These are phyloP conservation scores for Globisporangium barbulae DNA, from an alignment of 352 stramenopile species.

Conservation along the genomic window DNA sequence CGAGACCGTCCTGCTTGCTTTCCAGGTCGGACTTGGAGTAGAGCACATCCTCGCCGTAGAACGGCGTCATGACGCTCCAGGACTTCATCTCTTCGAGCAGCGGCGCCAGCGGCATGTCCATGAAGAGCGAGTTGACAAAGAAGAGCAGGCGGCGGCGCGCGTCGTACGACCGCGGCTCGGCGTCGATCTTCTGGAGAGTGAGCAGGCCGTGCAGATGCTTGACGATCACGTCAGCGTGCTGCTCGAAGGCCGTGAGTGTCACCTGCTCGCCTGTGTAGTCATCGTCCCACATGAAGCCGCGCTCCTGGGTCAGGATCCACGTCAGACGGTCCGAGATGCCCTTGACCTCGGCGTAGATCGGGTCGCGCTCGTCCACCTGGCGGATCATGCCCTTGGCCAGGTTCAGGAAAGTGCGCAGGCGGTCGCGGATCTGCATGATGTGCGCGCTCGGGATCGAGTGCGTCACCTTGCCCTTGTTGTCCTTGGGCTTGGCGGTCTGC, in stretches of 20 bases:
- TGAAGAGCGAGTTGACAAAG: conserved; percentile 99
- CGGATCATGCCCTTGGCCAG: conserved; percentile 87
- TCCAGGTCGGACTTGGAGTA: conserved; percentile 97
- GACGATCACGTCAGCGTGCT: conserved; percentile 74
- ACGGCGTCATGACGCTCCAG: conserved; percentile 98
- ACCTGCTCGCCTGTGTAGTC: conserved; percentile 96
- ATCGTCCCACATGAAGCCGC: conserved; percentile 98
- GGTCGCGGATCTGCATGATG: conserved; percentile 93
- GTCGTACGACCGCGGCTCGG: conserved; percentile 96
- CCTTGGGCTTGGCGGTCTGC: conserved; percentile 61
- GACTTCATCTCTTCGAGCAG: conserved; percentile 98
- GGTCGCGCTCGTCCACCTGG: conserved; percentile 73
- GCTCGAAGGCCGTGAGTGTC: conserved; percentile 82
- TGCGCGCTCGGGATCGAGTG: conserved; percentile 78
- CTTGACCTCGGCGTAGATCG: conserved; percentile 81
- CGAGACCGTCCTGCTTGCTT: conserved; percentile 92
- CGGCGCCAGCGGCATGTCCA: conserved; percentile 98
- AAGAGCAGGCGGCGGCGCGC: conserved; percentile 95
- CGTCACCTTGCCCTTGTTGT: conserved; percentile 48
- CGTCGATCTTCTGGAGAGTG: conserved; percentile 96
- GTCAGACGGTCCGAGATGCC: conserved; percentile 94
- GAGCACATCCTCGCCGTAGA: conserved; percentile 98
- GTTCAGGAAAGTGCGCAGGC: conserved; percentile 92
- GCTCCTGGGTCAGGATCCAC: conserved; percentile 95
- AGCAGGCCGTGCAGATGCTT: conserved; percentile 93